Evolutionary conservation across 805 yeast species (phyloP), one percentile per base, ranked within the genome.

Genomic region (Candida piceae): DNA sequence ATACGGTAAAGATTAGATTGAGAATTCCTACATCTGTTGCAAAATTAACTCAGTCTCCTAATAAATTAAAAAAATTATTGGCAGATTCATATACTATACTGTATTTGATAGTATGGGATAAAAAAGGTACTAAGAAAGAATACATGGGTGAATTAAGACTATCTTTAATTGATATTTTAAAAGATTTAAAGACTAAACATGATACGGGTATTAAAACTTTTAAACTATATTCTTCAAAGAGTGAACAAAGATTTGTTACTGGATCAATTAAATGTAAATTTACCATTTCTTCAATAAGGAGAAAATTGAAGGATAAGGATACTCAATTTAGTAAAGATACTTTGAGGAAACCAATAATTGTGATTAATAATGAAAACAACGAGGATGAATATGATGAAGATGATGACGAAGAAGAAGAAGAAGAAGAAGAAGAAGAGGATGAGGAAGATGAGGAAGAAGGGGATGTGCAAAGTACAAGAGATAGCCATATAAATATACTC

Each of bases 91-190:
- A 38, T 23, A 13, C 50, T 16, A 38, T 50, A 1, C 26, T 54
- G 5, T 21, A 35, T 1, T 16, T 50, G 2, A 32, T 42, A 8
- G 33, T 55, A 5, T 44, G 45, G 41, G 57, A 53, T 36, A 43
- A 41, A 23, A 53, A 46, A 31, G 44, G 47, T 23, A 34, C 44
- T 5, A 41, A 42, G 31, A 44, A 45, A 29, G 48, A 46, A 13
- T 57, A 57, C 34, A 27, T 56, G 15, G 62, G 62, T 7, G 62
- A 57, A 32, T 34, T 56, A 18, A 42, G 62, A 28, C 24, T 57
- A 1, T 48, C 56, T 2, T 30, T 56, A 16, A 27, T 46, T 12
- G 57, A 50, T 18, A 28, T 57, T 9, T 29, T 54, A 20, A 30
- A 41, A n/a, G 38, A 45, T 18, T 17, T 50, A 34, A 28, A 17